Percentiles rank a stretch among this genome's conserved stretches.
These are phyloP conservation scores for Hevea brasiliensis DNA, from an alignment of 345 rosid genomes.

Conservation along the genomic window DNA sequence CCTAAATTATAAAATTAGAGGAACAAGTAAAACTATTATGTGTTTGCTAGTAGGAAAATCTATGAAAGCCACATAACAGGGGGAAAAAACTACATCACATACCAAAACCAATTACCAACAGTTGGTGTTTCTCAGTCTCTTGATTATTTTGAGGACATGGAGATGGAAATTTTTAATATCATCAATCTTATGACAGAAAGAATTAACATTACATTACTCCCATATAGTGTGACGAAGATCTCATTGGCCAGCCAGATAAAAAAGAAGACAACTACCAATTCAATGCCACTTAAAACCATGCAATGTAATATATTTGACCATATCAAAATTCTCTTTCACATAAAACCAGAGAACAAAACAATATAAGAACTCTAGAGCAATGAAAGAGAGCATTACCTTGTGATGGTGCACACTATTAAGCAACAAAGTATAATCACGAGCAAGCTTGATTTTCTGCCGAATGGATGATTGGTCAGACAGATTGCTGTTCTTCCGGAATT, in stretches of 20 bases:
- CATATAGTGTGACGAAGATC: not conserved
- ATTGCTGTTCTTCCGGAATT: conserved; percentile 51
- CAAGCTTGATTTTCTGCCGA: conserved; percentile 61
- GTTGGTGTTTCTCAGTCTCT: not conserved
- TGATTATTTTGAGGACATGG: not conserved
- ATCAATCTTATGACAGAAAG: not conserved
- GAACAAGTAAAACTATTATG: not conserved
- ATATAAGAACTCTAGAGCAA: not conserved
- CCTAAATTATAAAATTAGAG: not conserved
- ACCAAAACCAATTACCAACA: too few relatives aligned
- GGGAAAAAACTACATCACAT: too few relatives aligned
- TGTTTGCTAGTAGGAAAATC: not conserved
- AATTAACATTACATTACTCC: not conserved
- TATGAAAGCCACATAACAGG: not conserved
- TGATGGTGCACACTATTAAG: conserved; percentile 82
- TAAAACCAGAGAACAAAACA: too few relatives aligned
- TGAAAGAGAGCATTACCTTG: conserved; percentile 45
- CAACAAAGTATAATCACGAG: conserved; percentile 59
- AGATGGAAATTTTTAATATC: not conserved
- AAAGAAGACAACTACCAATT: not conserved
- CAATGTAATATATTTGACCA: not conserved
- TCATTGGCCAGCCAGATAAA: not conserved
- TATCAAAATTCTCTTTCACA: not conserved
- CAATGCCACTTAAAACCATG: not conserved
- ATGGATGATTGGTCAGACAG: conserved; percentile 32